A percentile compares a stretch with the other conserved stretches of the same genome.
Conservation (phyloP, 192 early-diverging fungal species). For the Backusella luteola region DNA sequence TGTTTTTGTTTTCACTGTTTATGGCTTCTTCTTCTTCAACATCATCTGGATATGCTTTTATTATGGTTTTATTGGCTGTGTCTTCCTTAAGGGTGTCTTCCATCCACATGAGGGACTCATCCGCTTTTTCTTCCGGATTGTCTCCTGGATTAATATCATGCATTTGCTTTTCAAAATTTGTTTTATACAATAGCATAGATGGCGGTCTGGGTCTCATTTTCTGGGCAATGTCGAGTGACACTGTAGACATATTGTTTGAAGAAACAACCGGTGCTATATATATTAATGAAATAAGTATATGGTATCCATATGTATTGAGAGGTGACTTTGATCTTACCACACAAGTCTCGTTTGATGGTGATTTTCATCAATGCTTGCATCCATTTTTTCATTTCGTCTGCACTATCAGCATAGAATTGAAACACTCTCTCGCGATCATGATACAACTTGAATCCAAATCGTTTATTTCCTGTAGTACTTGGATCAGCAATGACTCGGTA, state of each 20-base stretch:
- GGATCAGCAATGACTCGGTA: slow-evolving; percentile 56
- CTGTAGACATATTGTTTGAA: slow-evolving; percentile 54
- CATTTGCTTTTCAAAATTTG: neutral
- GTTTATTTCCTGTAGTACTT: slow-evolving; percentile 50
- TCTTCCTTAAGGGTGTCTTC: neutral
- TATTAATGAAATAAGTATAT: neutral
- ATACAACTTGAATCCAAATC: slow-evolving; percentile 53
- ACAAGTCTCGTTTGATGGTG: slow-evolving; percentile 50
- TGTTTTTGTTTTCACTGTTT: neutral
- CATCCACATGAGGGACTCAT: neutral
- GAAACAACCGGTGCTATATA: slow-evolving; percentile 52
- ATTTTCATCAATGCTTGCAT: slow-evolving; percentile 61
- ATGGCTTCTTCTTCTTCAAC: neutral
- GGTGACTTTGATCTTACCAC: slow-evolving; percentile 11
- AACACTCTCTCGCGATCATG: slow-evolving; percentile 53
- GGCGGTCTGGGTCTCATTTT: slow-evolving; percentile 42
- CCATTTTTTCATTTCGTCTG: slow-evolving; percentile 48
- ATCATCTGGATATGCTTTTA: neutral
- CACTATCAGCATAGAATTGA: slow-evolving; percentile 53
- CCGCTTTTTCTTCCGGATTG: neutral
- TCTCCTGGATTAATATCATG: neutral
- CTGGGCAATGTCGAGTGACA: slow-evolving; percentile 50
- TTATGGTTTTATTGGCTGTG: neutral
- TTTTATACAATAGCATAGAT: neutral
- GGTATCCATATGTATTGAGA: neutral